Evolutionary conservation across 306 rosid species (phyloP), one percentile per base, ranked within the genome.

Genomic region (Ammopiptanthus mongolicus): DNA sequence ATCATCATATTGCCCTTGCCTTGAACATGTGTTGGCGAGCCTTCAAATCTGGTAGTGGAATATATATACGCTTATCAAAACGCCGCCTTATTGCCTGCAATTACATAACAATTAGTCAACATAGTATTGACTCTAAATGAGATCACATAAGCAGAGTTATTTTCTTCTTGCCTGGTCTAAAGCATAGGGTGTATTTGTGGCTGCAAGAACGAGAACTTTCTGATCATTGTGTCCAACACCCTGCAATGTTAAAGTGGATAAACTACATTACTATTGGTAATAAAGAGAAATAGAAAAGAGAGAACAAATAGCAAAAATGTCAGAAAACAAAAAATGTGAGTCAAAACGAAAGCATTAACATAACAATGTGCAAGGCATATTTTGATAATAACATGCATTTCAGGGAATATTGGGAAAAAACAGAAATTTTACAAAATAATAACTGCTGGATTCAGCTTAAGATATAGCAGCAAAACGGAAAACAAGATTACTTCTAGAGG

Each of bases 11-110:
- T 57, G 14, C 47, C 69, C 84, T 77, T 79, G 89, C 99, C 87
- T 96, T 96, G 86, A 96, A 96, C 87, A 96, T 96, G 84, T 96
- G 99, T 75, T 92, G 98, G 44, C 99, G 91, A 67, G 99, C 99
- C 84, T 96, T 96, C 71, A 65, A 47, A 76, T 96, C 99, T 71
- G 99, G 99, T 34, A 96, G 98, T 29, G 99, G 99, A 78, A 96
- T 96, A 83, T 96, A 92, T 69, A 96, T 96, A 22, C 98, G 98
- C 89, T 96, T 96, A 80, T 96, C 99, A 37, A 96, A 96, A 73
- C 99, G 98, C 57, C 99, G 89, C 76, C 99, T 88, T 63, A 96
- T 92, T 51, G 99, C 98, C 99, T 96, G 88, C 81, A 88, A 63
- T 50, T 74, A 80, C 53, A 72, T 19, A 74, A 33, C 42, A 33